These are phyloP conservation scores for Diplodia sapinea DNA, from an alignment of 2,329 filamentous ascomycete genomes.

Conservation along the genomic window DNA sequence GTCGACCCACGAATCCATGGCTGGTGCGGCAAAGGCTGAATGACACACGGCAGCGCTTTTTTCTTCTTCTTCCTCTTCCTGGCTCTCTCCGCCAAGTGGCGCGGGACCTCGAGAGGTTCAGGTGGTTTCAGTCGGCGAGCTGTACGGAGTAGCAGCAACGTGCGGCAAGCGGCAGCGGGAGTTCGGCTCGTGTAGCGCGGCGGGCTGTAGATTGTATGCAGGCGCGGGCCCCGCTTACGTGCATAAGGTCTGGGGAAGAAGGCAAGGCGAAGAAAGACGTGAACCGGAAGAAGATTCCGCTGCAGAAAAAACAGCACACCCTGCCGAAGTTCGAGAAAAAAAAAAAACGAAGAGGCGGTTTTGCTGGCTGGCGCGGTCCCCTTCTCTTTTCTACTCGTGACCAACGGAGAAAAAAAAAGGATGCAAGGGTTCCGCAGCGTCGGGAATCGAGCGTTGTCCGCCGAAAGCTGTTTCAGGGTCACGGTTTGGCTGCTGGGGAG, in stretches of 20 bases:
- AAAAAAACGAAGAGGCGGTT: background rate
- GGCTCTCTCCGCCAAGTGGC: background rate
- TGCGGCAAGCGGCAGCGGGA: constrained; percentile 1
- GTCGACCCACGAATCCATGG: constrained; percentile 27
- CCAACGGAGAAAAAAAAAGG: background rate
- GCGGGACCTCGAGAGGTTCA: no score
- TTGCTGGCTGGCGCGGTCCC: background rate
- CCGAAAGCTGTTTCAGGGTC: constrained; percentile 6
- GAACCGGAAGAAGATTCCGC: background rate
- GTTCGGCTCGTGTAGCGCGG: constrained; percentile 13
- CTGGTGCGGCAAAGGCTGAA: background rate
- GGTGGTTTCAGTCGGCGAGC: background rate
- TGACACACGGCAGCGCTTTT: background rate
- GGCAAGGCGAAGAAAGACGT: background rate
- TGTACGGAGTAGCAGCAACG: background rate
- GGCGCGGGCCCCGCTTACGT: constrained; percentile 20
- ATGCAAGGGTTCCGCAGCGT: constrained; percentile 4
- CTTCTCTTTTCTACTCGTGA: constrained; percentile 6
- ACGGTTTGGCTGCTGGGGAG: background rate
- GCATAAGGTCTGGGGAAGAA: constrained; percentile 9
- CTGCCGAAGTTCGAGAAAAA: background rate
- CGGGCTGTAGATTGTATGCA: constrained; percentile 9
- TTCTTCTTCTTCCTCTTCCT: no score
- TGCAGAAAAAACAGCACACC: background rate
- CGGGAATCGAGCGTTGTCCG: constrained; percentile 9